Conservation (phyloP, 2,329 filamentous ascomycete species). For the Ascochyta pisi region DNA sequence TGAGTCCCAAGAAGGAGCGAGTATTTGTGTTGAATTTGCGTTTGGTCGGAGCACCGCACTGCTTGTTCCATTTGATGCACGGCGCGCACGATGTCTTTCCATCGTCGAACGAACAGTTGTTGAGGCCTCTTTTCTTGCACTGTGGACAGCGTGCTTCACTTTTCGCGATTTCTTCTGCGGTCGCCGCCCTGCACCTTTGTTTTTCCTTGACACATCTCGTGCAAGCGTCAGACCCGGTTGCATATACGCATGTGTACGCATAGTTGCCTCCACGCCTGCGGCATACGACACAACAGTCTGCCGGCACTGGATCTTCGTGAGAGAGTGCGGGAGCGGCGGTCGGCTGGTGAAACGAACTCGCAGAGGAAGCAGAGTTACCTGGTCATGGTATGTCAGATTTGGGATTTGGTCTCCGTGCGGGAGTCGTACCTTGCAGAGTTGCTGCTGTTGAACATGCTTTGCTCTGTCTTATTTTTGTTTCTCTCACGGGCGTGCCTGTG, state of each 20-base stretch:
- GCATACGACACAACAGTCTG: constrained; percentile 22
- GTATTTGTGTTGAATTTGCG: neutral
- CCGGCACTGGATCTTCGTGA: constrained; percentile 10
- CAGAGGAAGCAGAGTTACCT: neutral
- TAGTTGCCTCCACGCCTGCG: constrained; percentile 24
- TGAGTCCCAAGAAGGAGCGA: neutral
- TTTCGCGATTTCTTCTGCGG: constrained; percentile 13
- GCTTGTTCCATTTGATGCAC: constrained; percentile 13
- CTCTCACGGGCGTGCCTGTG: neutral
- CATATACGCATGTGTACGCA: constrained; percentile 22
- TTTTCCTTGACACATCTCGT: constrained; percentile 14
- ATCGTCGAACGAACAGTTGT: constrained; percentile 13
- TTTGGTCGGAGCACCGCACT: constrained; percentile 4
- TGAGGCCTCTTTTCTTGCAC: constrained; percentile 24
- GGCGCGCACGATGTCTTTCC: constrained; percentile 15
- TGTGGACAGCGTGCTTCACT: constrained; percentile 24
- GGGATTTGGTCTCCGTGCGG: no score
- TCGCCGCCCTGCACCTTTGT: constrained; percentile 17
- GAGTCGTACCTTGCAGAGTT: neutral
- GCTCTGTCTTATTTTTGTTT: neutral
- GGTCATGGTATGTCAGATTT: neutral
- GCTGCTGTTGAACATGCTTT: neutral
- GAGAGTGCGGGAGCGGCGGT: neutral
- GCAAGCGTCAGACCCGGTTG: constrained; percentile 14
- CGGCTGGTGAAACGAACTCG: neutral